These are phyloP conservation scores for Erodium moschatum DNA, from an alignment of 441 rosid species.

Conservation along the genomic window DNA sequence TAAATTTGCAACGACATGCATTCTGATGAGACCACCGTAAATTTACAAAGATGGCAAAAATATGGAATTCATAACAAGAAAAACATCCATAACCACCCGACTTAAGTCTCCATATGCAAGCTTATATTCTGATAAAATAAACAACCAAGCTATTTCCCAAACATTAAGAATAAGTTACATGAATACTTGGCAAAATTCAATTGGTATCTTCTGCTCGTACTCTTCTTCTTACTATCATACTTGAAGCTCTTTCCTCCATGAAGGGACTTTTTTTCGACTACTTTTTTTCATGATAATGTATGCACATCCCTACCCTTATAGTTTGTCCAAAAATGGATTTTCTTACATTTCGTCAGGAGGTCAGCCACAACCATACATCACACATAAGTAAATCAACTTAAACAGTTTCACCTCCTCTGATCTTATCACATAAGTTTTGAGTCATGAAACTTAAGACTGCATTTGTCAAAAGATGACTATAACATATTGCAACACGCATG, in stretches of 20 bases:
- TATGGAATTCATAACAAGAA: neutral
- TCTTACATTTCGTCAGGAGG: neutral
- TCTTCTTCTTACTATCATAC: neutral
- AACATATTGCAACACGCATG: neutral
- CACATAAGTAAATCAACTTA: neutral
- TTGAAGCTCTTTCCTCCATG: neutral
- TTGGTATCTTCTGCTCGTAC: neutral
- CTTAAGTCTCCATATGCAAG: neutral
- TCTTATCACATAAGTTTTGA: neutral
- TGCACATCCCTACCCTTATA: neutral
- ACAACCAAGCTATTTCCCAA: neutral
- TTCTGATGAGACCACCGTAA: too few species aligned
- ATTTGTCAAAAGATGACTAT: neutral
- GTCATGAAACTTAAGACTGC: neutral
- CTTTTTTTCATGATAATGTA: neutral
- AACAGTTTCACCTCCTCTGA: neutral
- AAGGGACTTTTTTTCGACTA: too few species aligned
- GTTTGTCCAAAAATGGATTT: neutral
- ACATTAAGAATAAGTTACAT: neutral
- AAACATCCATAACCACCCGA: neutral
- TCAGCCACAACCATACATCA: neutral
- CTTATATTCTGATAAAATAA: neutral
- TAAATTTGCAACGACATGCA: neutral
- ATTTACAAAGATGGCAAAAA: too few species aligned
- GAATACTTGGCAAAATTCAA: neutral